Conservation (phyloP, 805 yeast species). For the Starmerella lactis-condensi region DNA sequence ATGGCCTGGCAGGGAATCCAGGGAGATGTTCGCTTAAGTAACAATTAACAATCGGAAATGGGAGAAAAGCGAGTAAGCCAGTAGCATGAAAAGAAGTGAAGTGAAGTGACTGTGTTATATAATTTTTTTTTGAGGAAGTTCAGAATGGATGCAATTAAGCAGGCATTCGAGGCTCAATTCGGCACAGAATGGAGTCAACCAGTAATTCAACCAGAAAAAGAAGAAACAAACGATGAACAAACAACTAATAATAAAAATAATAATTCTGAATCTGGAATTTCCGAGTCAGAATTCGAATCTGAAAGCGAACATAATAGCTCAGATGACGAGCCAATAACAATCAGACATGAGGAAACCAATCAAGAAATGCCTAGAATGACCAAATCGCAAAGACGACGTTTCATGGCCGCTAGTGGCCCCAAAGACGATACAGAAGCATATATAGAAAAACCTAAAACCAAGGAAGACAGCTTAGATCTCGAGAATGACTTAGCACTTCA, state of each 20-base stretch:
- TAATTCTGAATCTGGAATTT: conserved; percentile 4
- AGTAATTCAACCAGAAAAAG: conserved; percentile 4
- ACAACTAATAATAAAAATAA: neutral
- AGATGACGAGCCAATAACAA: conserved; percentile 19
- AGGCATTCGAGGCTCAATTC: conserved; percentile 24
- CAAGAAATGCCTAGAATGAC: conserved; percentile 2
- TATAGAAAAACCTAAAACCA: conserved; percentile 5
- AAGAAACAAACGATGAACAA: neutral
- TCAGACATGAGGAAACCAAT: conserved; percentile 21
- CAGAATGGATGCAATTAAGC: conserved; percentile 15
- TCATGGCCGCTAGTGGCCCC: conserved; percentile 21
- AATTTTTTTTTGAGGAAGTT: too few relatives aligned
- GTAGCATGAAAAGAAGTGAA: too few relatives aligned
- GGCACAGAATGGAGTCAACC: conserved; percentile 20
- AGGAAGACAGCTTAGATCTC: conserved; percentile 31
- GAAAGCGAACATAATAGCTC: conserved; percentile 3
- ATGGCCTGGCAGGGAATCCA: too few relatives aligned
- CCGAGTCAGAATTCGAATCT: conserved; percentile 1
- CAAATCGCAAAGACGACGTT: conserved; percentile 15
- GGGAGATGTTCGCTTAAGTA: too few relatives aligned
- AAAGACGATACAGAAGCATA: conserved; percentile 12
- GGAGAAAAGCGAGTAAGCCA: too few relatives aligned
- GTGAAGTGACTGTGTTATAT: too few relatives aligned
- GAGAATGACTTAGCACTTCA: conserved; percentile 53
- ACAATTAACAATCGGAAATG: too few relatives aligned